phyloP scores from a whole-genome alignment of 305 asterid species.

The Fraxinus dipetala region DNA sequence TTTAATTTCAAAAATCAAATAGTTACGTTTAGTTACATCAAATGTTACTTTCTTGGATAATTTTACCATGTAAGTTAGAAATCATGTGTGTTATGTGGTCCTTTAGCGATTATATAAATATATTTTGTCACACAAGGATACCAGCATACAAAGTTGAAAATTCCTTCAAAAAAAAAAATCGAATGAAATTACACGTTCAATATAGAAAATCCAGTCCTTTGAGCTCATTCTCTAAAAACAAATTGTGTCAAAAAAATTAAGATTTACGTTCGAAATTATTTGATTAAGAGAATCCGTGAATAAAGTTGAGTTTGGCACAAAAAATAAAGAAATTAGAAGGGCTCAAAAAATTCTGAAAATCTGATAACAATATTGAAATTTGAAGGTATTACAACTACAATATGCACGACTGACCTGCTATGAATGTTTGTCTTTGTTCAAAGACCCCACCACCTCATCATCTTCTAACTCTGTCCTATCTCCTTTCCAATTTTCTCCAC shows the following conservation, averaged over 20 bases:
- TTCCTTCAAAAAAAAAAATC: too few species aligned
- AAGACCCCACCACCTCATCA: constrained; percentile 27
- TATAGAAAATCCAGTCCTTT: too few species aligned
- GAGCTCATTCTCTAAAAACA: too few species aligned
- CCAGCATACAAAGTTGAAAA: too few species aligned
- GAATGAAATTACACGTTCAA: too few species aligned
- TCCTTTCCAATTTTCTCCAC: not conserved
- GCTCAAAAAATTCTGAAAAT: not conserved
- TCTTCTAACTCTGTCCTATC: constrained; percentile 20
- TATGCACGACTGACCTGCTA: constrained; percentile 7
- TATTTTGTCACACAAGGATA: too few species aligned
- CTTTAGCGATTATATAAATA: too few species aligned
- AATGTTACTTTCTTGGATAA: not conserved
- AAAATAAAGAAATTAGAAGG: not conserved
- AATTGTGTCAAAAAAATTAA: too few species aligned
- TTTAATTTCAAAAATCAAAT: not conserved
- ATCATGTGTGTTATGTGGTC: not conserved
- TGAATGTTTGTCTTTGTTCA: constrained; percentile 36
- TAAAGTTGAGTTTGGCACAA: too few species aligned
- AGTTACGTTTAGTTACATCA: too few species aligned
- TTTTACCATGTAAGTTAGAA: not conserved
- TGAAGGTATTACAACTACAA: not conserved
- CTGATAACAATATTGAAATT: not conserved
- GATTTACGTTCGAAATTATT: too few species aligned
- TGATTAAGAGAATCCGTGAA: too few species aligned